phyloP scores from a whole-genome alignment of 305 asterid species.

The Fraxinus xanthoxyloides region DNA sequence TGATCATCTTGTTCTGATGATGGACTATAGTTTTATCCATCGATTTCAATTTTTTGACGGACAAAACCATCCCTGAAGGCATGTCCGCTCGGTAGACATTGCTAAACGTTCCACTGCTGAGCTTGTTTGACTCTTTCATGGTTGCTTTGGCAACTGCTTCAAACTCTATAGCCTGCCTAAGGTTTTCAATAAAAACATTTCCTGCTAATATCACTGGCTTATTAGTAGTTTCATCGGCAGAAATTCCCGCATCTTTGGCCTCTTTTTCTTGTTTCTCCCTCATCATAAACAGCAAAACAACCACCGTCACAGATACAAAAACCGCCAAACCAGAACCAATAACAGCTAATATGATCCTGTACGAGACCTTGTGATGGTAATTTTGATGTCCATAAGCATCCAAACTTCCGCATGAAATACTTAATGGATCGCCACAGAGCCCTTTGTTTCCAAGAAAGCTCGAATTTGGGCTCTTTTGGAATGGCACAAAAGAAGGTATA shows the following conservation, averaged over 20 bases:
- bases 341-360: conserved; percentile 69
- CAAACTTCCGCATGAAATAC: conserved; percentile 49
- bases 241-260: conserved; percentile 41
- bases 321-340: conserved; percentile 91
- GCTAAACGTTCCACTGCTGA: conserved; percentile 78
- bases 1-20: conserved; percentile 77
- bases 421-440: conserved; percentile 87
- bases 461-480: conserved; percentile 79
- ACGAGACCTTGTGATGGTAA: conserved; percentile 83
- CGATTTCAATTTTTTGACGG: conserved; percentile 70
- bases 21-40: conserved; percentile 71
- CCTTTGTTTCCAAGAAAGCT: conserved; percentile 79
- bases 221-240: conserved; percentile 34
- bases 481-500: conserved; percentile 73
- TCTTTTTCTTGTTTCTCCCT: conserved; percentile 86
- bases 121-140: conserved; percentile 67
- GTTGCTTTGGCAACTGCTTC: conserved; percentile 80
- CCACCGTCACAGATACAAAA: conserved; percentile 67
- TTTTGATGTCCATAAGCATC: conserved; percentile 31
- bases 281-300: conserved; percentile 83
- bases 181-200: conserved; percentile 73
- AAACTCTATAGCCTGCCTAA: conserved; percentile 79
- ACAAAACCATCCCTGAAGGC: conserved; percentile 88
- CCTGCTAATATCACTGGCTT: conserved; percentile 77
- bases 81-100: conserved; percentile 81